A percentile compares a stretch with the other conserved stretches of the same genome.
Evolutionary conservation across 2,329 filamentous ascomycete species (phyloP).

Genomic region (Cladosporium austrohemisphaericum): DNA sequence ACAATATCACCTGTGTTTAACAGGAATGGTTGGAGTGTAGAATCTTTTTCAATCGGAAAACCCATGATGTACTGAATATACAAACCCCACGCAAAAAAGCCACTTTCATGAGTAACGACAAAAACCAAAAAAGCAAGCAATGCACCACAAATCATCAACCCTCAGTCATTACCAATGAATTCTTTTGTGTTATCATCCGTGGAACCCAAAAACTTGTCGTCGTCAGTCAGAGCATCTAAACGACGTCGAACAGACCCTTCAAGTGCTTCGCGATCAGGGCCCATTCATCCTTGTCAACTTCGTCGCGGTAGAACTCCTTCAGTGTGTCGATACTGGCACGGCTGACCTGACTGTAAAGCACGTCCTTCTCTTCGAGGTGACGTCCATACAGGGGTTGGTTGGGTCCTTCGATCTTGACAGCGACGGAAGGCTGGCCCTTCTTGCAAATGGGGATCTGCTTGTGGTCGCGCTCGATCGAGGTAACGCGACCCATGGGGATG

Average conservation of each 20-base stretch:
- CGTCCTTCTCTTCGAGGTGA: constrained; percentile 88
- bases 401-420: constrained; percentile 91
- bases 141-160: no score
- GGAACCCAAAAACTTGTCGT: no score
- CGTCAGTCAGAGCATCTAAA: no score
- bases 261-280: constrained; percentile 80
- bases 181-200: no score
- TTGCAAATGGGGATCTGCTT: constrained; percentile 91
- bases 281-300: constrained; percentile 93
- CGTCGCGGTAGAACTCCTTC: constrained; percentile 89
- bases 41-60: no score
- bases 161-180: no score
- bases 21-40: no score
- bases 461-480: constrained; percentile 94
- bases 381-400: constrained; percentile 93
- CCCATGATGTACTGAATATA: no score
- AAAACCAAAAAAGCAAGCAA: no score
- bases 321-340: constrained; percentile 87
- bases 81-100: no score
- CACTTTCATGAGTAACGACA: no score
- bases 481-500: constrained; percentile 84
- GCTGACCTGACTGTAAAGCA: constrained; percentile 82
- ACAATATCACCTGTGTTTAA: no score
- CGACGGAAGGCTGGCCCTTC: constrained; percentile 93
- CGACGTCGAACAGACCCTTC: constrained; percentile 84